These are phyloP conservation scores for Nyctanthes arbortristis DNA, from an alignment of 257 asterid species.

Conservation along the genomic window DNA sequence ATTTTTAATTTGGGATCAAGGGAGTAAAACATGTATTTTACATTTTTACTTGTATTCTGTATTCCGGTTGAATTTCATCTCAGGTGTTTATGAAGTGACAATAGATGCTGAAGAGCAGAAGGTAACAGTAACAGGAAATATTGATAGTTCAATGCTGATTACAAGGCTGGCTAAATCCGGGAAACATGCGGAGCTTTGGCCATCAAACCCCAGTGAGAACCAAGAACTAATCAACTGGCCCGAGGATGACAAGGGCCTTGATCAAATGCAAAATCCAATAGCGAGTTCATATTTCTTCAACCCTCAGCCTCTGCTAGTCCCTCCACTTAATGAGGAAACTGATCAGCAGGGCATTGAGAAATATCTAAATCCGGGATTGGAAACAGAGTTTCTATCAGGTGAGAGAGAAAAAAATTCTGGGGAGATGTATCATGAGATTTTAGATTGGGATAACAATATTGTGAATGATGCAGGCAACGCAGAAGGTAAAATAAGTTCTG, in stretches of 20 bases:
- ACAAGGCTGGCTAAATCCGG: conserved; percentile 36
- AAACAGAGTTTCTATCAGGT: conserved; percentile 13
- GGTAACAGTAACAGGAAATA: conserved; percentile 36
- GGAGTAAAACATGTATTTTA: background rate
- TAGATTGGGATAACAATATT: conserved; percentile 26
- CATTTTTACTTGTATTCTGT: too few relatives aligned
- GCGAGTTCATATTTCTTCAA: conserved; percentile 21
- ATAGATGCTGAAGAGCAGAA: conserved; percentile 37
- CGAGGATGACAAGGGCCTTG: conserved; percentile 18
- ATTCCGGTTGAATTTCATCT: background rate
- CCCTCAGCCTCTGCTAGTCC: conserved; percentile 18
- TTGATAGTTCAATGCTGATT: conserved; percentile 41
- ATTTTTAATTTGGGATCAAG: background rate
- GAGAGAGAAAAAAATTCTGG: conserved; percentile 18
- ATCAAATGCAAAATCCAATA: conserved; percentile 21
- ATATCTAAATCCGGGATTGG: conserved; percentile 19
- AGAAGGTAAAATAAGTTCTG: conserved; percentile 22
- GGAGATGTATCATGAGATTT: conserved; percentile 20
- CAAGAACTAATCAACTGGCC: conserved; percentile 20
- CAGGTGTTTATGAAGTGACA: conserved; percentile 63
- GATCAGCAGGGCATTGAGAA: conserved; percentile 24
- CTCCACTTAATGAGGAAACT: conserved; percentile 12
- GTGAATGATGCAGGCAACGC: conserved; percentile 14
- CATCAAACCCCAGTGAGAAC: conserved; percentile 17
- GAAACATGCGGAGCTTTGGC: conserved; percentile 64